Evolutionary conservation across 2,329 filamentous ascomycete species (phyloP).

Genomic region (Pseudogymnoascus sp.): DNA sequence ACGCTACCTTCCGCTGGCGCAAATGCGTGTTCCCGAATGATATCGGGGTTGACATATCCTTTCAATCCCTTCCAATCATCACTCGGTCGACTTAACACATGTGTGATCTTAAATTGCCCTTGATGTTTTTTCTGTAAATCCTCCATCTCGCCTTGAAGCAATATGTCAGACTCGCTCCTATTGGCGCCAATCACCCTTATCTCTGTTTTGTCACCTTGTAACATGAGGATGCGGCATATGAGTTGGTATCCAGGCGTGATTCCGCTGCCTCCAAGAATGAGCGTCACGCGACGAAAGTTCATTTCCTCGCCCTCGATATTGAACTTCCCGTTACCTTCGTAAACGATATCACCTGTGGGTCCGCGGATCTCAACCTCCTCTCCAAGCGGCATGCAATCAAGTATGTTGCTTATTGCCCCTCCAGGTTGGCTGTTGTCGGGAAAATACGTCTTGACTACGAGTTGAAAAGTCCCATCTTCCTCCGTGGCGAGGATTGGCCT

Average conservation of each 20-base stretch:
- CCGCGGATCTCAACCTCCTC: conserved; percentile 46
- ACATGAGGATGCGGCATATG: conserved; percentile 36
- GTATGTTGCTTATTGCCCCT: conserved; percentile 46
- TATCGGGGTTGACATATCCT: conserved; percentile 37
- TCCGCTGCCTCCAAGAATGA: conserved; percentile 44
- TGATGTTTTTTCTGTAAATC: conserved; percentile 31
- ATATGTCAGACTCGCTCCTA: conserved; percentile 39
- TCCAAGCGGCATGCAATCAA: conserved; percentile 42
- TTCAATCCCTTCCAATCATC: conserved; percentile 39
- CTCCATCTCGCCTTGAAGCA: conserved; percentile 38
- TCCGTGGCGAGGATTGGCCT: conserved; percentile 35
- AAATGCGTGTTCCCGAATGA: conserved; percentile 37
- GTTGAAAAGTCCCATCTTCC: conserved; percentile 39
- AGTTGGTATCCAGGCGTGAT: conserved; percentile 47
- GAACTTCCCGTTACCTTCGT: conserved; percentile 41
- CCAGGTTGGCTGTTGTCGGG: conserved; percentile 41
- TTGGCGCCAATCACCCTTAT: conserved; percentile 42
- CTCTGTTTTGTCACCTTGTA: conserved; percentile 30
- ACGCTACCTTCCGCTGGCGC: conserved; percentile 31
- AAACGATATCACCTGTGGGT: conserved; percentile 43
- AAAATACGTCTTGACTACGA: conserved; percentile 46
- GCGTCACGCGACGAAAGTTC: conserved; percentile 37
- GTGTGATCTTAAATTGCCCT: conserved; percentile 37
- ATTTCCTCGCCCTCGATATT: conserved; percentile 35
- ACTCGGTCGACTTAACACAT: conserved; percentile 40